Conservation (phyloP, 768 basidiomycete species). For the Mycena indigotica region DNA sequence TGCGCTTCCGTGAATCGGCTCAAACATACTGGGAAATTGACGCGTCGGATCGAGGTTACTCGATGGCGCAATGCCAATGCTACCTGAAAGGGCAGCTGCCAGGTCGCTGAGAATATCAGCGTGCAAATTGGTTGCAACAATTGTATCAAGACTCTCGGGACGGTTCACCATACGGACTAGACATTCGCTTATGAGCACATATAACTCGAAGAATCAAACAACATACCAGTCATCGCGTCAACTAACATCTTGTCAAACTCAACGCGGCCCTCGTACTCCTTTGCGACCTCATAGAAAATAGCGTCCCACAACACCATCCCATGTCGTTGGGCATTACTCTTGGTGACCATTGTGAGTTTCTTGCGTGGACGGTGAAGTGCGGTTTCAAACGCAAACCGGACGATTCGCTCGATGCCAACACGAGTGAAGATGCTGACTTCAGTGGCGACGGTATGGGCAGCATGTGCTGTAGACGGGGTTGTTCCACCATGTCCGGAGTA, state of each 20-base stretch:
- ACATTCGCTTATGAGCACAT: background rate
- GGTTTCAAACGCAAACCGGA: constrained; percentile 55
- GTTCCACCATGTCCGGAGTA: constrained; percentile 53
- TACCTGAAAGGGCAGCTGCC: constrained; percentile 55
- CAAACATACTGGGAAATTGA: constrained; percentile 51
- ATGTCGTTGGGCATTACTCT: constrained; percentile 52
- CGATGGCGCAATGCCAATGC: constrained; percentile 59
- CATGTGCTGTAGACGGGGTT: constrained; percentile 42
- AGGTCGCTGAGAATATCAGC: constrained; percentile 61
- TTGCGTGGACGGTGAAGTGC: constrained; percentile 52
- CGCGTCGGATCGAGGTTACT: constrained; percentile 47
- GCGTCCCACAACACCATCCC: constrained; percentile 55
- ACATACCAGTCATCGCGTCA: constrained; percentile 51
- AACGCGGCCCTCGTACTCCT: constrained; percentile 52
- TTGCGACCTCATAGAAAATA: constrained; percentile 47
- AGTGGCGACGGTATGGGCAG: constrained; percentile 43
- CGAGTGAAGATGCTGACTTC: constrained; percentile 51
- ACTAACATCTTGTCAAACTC: constrained; percentile 51
- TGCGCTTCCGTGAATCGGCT: constrained; percentile 60
- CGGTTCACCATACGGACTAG: constrained; percentile 43
- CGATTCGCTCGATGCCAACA: constrained; percentile 48
- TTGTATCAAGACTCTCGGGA: constrained; percentile 57
- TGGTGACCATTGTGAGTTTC: constrained; percentile 54
- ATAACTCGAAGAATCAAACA: constrained; percentile 5
- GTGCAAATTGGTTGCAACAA: constrained; percentile 57